Conservation (phyloP, 176 grass and related monocot genomes). For the Oryza glumipatula region DNA sequence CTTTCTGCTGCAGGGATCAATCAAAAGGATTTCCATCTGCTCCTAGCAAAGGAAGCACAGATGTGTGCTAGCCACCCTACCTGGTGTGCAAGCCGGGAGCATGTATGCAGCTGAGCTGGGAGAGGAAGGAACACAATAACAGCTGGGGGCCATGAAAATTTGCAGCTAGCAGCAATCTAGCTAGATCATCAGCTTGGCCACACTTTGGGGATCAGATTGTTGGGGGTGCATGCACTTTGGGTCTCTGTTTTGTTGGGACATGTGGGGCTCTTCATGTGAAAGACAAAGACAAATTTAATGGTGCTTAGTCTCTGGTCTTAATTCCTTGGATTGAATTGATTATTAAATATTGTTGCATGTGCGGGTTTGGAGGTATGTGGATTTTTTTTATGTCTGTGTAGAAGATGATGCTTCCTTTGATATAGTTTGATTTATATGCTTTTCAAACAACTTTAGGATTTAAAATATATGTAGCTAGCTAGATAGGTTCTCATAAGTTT, state of each 20-base stretch:
- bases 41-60: not conserved
- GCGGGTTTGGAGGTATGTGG: slow-evolving; percentile 27
- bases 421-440: not conserved
- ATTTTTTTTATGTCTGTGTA: not conserved
- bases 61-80: not conserved
- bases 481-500: not conserved
- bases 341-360: slow-evolving; percentile 36
- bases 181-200: slow-evolving; percentile 27
- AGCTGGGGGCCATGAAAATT: slow-evolving; percentile 18
- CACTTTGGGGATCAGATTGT: slow-evolving; percentile 27
- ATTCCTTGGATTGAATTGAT: slow-evolving; percentile 20
- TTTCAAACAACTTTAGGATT: not conserved
- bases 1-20: not conserved
- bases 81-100: slow-evolving; percentile 4
- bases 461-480: not conserved
- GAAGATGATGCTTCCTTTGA: slow-evolving; percentile 3
- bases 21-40: not conserved
- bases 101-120: not conserved
- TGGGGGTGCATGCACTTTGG: not conserved
- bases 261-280: slow-evolving; percentile 35
- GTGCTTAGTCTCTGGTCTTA: not conserved
- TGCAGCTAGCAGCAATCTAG: not conserved
- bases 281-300: slow-evolving; percentile 14
- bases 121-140: slow-evolving; percentile 4
- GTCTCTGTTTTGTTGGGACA: slow-evolving; percentile 43